Base-by-base conservation (phyloP, 2,329 filamentous ascomycete genomes). In the Sporothrix brasiliensis region DNA sequence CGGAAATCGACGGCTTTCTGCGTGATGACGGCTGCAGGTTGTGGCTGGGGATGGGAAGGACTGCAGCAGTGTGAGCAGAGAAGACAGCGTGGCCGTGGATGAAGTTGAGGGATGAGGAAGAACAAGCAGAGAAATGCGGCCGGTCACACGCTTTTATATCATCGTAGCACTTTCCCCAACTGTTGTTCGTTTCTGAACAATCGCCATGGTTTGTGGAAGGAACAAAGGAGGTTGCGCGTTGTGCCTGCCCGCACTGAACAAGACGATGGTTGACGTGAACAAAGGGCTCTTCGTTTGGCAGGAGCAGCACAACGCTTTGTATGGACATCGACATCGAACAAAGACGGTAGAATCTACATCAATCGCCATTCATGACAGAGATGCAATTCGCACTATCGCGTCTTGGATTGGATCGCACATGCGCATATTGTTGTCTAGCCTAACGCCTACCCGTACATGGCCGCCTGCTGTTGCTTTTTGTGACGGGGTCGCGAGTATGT, bases 371-470 rank as follows among this genome's bases (percentile, higher is more conserved):
- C 14, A 30, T 14, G 41, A 63, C 5, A 49, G 41, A 63, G 24
- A 30, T 13, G n/a, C 39, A n/a, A 27, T 10, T 3, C 21, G 10
- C 39, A n/a, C 10, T 11, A n/a, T 47, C 39, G 44, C 6, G 7
- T 50, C 24, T 34, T 7, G 41, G 41, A 14, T 61, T 24, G n/a
- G 10, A 24, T 41, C 39, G 27, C 44, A 7, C 21, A n/a, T 19
- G 53, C 47, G 66, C 65, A 41, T 67, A 41, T 21, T 68, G 11
- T 54, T 47, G 39, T 69, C 27, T 63, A 49, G 24, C 53, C 74
- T 61, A 75, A 74, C 74, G 74, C 75, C 75, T 76, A 76, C 69
- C 75, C 73, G 70, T 76, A 76, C 76, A 68, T 21, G 39, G n/a
- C 27, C 49, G 30, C 19, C 4, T 47, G 44, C 44, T 47, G 44